Conservation (phyloP, 73 alveolate genomes). For the Paramecium tetraurelia region DNA sequence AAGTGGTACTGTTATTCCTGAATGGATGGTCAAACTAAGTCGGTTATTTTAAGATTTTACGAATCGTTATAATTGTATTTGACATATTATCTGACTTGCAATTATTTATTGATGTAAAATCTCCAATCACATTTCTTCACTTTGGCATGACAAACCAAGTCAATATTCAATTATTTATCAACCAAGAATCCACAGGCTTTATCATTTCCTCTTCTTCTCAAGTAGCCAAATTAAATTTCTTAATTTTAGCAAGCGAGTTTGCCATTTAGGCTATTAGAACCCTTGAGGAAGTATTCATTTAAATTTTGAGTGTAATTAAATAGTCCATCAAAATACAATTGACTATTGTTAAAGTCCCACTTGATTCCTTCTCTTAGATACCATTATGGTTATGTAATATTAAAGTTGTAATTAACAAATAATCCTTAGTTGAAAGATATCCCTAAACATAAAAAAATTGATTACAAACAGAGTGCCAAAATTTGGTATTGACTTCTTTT, state of each 20-base stretch:
- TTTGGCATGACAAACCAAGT: background rate
- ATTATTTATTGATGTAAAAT: background rate
- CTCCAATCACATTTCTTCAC: background rate
- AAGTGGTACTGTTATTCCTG: background rate
- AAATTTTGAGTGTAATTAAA: background rate
- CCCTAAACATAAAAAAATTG: background rate
- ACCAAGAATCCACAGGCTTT: background rate
- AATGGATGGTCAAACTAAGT: background rate
- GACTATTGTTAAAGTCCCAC: background rate
- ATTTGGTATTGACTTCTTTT: background rate
- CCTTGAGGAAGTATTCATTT: background rate
- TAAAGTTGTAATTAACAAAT: background rate
- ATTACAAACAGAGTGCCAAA: background rate
- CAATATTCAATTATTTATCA: background rate
- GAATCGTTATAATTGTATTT: background rate
- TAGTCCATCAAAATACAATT: background rate
- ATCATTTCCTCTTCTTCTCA: background rate
- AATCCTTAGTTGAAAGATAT: background rate
- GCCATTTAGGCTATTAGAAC: background rate
- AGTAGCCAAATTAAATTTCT: background rate
- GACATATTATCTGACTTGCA: background rate
- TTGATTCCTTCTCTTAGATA: background rate
- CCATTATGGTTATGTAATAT: background rate
- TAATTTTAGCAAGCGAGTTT: background rate
- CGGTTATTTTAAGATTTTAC: background rate